Base-by-base conservation (phyloP, 768 basidiomycete species). In the Terana coerulea region DNA sequence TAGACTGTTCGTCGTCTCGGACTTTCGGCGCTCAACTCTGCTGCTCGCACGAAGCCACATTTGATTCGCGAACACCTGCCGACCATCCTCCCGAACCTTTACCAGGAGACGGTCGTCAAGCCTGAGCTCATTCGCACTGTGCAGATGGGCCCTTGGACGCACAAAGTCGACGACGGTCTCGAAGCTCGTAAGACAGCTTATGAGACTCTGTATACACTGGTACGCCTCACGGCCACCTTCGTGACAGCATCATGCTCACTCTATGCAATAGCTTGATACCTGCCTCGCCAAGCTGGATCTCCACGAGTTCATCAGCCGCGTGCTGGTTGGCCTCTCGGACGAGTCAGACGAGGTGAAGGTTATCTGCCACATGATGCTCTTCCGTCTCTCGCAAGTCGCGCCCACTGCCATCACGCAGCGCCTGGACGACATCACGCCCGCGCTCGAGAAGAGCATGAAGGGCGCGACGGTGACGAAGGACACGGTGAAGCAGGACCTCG, bases 271-370 rank as follows among this genome's bases (percentile, higher is more conserved):
- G 91, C 80, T 97, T 52, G 92, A 95, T 60, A 98, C 93, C 2
- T 98, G 92, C 66, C 77, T 98, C 51, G 75, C 78, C 52, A 90
- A 88, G 64, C 79, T 99, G 42, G 95, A 97, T 63, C 74, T 97
- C 17, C 83, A 89, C 56, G 83, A 87, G 37, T 94, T 95, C 75
- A 76, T 98, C 21, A 77, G 75, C 21, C 80, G 84, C 40, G 86
- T 98, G 40, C 76, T 95, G 44, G 79, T 81, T 1, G 95, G 92
- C 1, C 80, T 98, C 11, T 73, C 78, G 2, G 97, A 99, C 66
- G 86, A 88, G 49, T 90, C 90, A 4, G 94, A 98, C 65, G 97
- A 98, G 66, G 91, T 99, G 75, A 98, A 98, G 69, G 92, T 98
- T 40, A 82, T 98, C 53, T 93, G 86, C 47, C 91, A 95, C 68